These are phyloP conservation scores for Xylogone sp. DNA, from an alignment of 2,329 filamentous ascomycete genomes.

Conservation along the genomic window DNA sequence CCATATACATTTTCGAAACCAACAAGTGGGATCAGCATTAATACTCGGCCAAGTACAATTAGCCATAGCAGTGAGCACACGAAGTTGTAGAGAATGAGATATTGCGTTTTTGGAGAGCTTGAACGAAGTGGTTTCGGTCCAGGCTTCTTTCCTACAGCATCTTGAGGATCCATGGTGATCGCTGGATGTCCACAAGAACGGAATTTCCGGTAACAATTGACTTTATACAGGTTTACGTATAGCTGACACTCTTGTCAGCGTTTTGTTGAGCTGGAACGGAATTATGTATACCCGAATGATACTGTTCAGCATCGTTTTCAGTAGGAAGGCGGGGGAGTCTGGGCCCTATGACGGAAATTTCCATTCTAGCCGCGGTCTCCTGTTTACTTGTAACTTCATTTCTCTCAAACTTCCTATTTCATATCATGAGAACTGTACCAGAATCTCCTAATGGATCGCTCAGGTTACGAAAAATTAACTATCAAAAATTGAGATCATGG, in stretches of 20 bases:
- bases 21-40: constrained; percentile 48
- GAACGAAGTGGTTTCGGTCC: constrained; percentile 24
- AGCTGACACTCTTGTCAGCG: background rate
- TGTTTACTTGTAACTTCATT: too few relatives aligned
- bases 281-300: background rate
- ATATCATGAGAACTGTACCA: too few relatives aligned
- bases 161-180: constrained; percentile 14
- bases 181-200: background rate
- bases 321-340: too few relatives aligned
- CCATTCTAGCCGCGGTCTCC: too few relatives aligned
- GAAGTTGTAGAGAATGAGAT: constrained; percentile 84
- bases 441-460: too few relatives aligned
- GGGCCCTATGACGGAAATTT: too few relatives aligned
- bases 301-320: too few relatives aligned
- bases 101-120: constrained; percentile 53
- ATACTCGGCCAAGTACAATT: constrained; percentile 67
- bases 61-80: constrained; percentile 75
- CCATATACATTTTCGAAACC: constrained; percentile 57
- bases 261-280: background rate
- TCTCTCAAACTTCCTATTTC: too few relatives aligned
- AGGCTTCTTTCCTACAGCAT: constrained; percentile 11
- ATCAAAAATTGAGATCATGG: too few relatives aligned
- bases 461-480: too few relatives aligned
- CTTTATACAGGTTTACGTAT: background rate
- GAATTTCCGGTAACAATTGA: background rate